Evolutionary conservation across 2,329 filamentous ascomycete species (phyloP).

Genomic region (Aureobasidium sp.): DNA sequence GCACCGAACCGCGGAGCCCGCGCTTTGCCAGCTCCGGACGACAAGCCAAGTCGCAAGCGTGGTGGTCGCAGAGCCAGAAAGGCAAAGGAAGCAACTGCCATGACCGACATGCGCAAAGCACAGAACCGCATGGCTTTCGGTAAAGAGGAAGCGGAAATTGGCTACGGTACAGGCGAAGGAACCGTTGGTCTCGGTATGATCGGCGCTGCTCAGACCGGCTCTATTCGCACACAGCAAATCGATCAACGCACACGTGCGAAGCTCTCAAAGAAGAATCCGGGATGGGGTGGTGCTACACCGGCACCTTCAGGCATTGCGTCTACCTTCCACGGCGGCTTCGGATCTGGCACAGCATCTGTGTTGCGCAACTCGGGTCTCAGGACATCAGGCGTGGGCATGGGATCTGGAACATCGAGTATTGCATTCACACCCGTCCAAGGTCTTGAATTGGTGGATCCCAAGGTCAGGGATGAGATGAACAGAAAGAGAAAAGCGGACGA

Average conservation of each 20-base stretch:
- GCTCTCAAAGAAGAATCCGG: constrained; percentile 88
- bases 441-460: constrained; percentile 89
- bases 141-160: constrained; percentile 88
- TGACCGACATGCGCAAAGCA: constrained; percentile 92
- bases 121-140: constrained; percentile 96
- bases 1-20: constrained; percentile 80
- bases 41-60: constrained; percentile 88
- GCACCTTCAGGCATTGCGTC: constrained; percentile 56
- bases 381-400: constrained; percentile 63
- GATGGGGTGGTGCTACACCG: constrained; percentile 63
- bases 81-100: constrained; percentile 91
- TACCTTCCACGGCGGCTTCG: constrained; percentile 70
- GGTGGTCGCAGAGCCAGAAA: constrained; percentile 84
- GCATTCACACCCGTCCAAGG: constrained; percentile 94
- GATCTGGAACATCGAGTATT: constrained; percentile 59
- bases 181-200: constrained; percentile 94
- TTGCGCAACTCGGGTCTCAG: constrained; percentile 73
- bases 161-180: constrained; percentile 76
- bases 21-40: constrained; percentile 84
- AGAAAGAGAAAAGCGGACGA: constrained; percentile 90
- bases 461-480: constrained; percentile 76
- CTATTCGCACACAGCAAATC: constrained; percentile 78
- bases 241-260: constrained; percentile 91
- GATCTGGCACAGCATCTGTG: constrained; percentile 55
- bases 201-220: constrained; percentile 77